Base-by-base conservation (phyloP, 768 basidiomycete species). In the Leucocoprinus birnbaumii region DNA sequence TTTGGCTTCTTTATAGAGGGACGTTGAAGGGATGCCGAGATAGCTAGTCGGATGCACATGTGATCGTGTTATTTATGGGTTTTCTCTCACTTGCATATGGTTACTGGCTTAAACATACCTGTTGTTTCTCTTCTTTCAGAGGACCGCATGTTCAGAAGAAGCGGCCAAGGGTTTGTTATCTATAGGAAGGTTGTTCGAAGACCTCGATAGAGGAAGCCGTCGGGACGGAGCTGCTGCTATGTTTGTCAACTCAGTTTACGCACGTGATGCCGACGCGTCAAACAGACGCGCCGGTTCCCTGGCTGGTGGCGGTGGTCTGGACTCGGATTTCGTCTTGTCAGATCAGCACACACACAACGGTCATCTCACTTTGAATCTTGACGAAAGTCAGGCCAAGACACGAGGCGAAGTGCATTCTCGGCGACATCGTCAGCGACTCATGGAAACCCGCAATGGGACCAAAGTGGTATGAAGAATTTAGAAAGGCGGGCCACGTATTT, bases 61-160 rank as follows among this genome's bases (percentile, higher is more conserved):
- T 48, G 53, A 42, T 41, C 46, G 26, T 38, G 11, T 37, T 55
- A 55, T 48, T 47, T 55, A 18, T 18, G 24, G 26, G 19, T 38
- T 19, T 21, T 41, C n/a, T 41, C 53, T 41, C 53, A 41, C 44
- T 41, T 26, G 25, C 53, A 55, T 31, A 35, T 41, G 53, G 53
- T 22, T 18, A 27, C n/a, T 18, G 42, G 19, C 22, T 27, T 25
- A 46, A 46, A 40, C 34, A 38, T 53, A 53, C 13, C 22, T 10
- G 21, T 8, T 16, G 18, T 48, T 40, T 18, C 13, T 38, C 35
- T 53, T 53, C 43, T 14, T 16, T 31, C 48, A 26, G 34, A 4
- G 34, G 11, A 16, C 52, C 53, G 27, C 26, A 44, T 52, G 19
- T 5, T 43, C 24, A 31, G 5, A 5, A 11, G 5, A 31, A 31